Base-by-base conservation (phyloP, 305 asterid species). In the Rubia balearica region DNA sequence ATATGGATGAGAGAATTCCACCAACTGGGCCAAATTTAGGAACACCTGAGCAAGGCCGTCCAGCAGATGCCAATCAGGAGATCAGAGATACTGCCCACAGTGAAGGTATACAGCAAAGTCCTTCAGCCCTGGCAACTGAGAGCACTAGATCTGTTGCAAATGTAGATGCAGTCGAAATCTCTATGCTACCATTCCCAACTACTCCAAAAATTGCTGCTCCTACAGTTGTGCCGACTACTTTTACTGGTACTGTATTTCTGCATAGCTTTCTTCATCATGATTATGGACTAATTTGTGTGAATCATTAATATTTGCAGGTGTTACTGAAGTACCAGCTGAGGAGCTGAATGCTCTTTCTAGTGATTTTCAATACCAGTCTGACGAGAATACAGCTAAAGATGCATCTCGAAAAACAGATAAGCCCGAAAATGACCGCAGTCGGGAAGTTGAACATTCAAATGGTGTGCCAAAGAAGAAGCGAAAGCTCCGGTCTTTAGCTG, bases 401-500 rank as follows among this genome's bases (percentile, higher is more conserved):
- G 61, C 45, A 36, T 61, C 61, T 55, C 55, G 53, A 33, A 61
- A 68, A 14, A 65, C 53, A 36, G 67, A 0, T 13, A 71, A 46
- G 62, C 63, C 72, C 27, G 61, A 68, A 57, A 60, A 24, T 40
- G 61, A 22, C 53, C 68, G 8, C 36, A 71, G 57, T 51, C 57
- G 57, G 57, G 22, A 51, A 21, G 19, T 48, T 48, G 55, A 48
- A 48, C 55, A 48, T 17, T 14, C 55, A 13, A 48, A 6, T 48
- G 55, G 55, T 48, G 4, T 14, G 17, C 57, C 17, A 5, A 51
- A 51, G 57, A 51, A 21, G 57, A 51, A 51, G 57, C 17, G 57
- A 57, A 19, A 9, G 57, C 72, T 81, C 43, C 83, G 81, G 22
- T 72, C 76, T 70, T 53, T 81, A 59, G 46, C 78, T 63, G 87